A percentile compares a stretch with the other conserved stretches of the same genome.
phyloP scores from a whole-genome alignment of 2,329 filamentous ascomycete species.

The Sordariomycetes sp. region DNA sequence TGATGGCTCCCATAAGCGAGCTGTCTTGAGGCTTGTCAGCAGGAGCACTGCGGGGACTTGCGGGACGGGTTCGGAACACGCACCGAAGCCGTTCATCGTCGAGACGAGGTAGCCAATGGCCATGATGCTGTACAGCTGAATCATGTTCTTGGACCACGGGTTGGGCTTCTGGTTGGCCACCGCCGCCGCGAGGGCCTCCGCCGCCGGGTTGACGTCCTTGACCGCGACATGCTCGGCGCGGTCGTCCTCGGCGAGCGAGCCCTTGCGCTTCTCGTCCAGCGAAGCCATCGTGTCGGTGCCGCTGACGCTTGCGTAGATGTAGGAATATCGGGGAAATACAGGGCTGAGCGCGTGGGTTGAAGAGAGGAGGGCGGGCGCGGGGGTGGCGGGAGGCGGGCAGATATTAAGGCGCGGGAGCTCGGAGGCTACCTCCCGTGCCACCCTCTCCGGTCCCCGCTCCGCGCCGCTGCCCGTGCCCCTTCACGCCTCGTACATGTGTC shows the following conservation, averaged over 20 bases:
- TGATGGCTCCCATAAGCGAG: slow-evolving; percentile 45
- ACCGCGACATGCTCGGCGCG: slow-evolving; percentile 5
- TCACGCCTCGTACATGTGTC: no score
- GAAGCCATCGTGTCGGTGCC: neutral
- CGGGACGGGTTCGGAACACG: no score
- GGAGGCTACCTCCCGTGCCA: no score
- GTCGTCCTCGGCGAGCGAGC: neutral
- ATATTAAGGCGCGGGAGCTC: no score
- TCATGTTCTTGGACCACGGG: slow-evolving; percentile 20
- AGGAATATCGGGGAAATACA: neutral
- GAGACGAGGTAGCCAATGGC: slow-evolving; percentile 15
- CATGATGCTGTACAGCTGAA: slow-evolving; percentile 14
- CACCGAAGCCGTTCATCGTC: slow-evolving; percentile 19
- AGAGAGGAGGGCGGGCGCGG: no score
- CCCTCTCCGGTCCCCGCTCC: no score
- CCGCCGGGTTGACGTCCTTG: slow-evolving; percentile 22
- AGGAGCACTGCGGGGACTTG: neutral
- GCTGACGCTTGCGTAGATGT: neutral
- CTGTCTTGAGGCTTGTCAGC: slow-evolving; percentile 15
- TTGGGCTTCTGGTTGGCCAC: slow-evolving; percentile 22
- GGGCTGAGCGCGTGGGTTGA: no score
- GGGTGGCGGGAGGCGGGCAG: no score
- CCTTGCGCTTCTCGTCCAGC: neutral
- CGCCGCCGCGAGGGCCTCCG: slow-evolving; percentile 21
- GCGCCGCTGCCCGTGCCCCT: no score